These are phyloP conservation scores for Datura wrightii DNA, from an alignment of 257 asterid genomes.

Conservation along the genomic window DNA sequence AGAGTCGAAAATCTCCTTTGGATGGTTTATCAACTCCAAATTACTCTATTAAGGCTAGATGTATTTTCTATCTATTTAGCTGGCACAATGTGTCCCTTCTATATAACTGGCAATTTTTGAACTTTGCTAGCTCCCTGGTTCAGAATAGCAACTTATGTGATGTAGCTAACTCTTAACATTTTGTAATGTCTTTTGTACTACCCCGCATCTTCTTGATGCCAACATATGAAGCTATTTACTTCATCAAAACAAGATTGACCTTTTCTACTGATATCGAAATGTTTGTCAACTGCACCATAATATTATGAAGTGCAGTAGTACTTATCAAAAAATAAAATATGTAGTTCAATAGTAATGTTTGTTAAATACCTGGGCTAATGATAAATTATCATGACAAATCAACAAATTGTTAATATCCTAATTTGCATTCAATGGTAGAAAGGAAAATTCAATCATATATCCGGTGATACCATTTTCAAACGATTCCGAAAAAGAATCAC, in stretches of 20 bases:
- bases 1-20: background rate
- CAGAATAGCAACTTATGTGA: background rate
- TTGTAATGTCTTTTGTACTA: background rate
- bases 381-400: slow-evolving; percentile 9
- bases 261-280: background rate
- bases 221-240: slow-evolving; percentile 6
- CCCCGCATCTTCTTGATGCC: slow-evolving; percentile 6
- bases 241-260: background rate
- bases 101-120: background rate
- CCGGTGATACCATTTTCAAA: background rate
- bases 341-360: background rate
- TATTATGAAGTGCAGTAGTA: slow-evolving; percentile 8
- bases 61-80: background rate
- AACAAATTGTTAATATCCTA: slow-evolving; percentile 1
- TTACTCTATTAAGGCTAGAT: background rate
- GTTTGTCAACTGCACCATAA: background rate
- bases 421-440: slow-evolving; percentile 13
- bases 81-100: background rate
- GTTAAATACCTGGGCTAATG: background rate
- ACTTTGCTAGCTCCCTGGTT: slow-evolving; percentile 3
- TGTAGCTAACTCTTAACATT: slow-evolving; percentile 11
- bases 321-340: background rate
- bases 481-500: background rate
- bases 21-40: background rate
- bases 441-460: slow-evolving; percentile 16